Base-by-base conservation (phyloP, 345 rosid species). In the Luvunga scandens region DNA sequence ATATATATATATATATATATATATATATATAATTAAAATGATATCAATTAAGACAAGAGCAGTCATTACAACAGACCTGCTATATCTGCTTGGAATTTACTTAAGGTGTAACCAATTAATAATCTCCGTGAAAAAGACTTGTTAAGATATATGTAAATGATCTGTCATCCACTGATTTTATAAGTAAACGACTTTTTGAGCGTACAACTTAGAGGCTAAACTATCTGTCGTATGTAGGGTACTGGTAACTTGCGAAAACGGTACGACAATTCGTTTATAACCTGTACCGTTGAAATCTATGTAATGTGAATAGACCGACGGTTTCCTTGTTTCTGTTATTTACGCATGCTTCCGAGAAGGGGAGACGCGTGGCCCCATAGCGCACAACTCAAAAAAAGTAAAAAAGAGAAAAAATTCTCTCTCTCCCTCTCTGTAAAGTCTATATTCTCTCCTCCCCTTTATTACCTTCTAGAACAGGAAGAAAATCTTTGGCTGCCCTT, bases 401-500 rank as follows among this genome's bases (percentile, higher is more conserved):
- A 4, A 50, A 50, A 18, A 0, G 6, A 16, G 21, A 50, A 18
- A 50, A 5, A 14, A 14, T 16, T 14, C 56, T 14, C 19, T 48
- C 19, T 18, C 28, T 1, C 42, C 10, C 45, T 39, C 45, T 39
- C 9, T 3, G 13, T 9, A 39, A 27, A 6, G 33, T 31, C 68
- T 8, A 42, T 64, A 19, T 56, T 75, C 74, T 18, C 18, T 13
- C 28, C 57, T 27, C 27, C 59, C 2, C 72, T 2, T 16, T 13
- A 18, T 21, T 16, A 1, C 34, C n/a, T 42, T 69, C 36, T 2
- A 27, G 55, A 42, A 9, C 12, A 24, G 3, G 5, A 16, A 71
- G 34, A 45, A 78, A 71, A 78, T 63, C 69, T 70, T 30, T 78
- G 80, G 39, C 79, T 14, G 19, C 60, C 73, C 67, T 16, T 77